phyloP scores from a whole-genome alignment of 2,329 filamentous ascomycete genomes.

The Pseudonectria buxi region DNA sequence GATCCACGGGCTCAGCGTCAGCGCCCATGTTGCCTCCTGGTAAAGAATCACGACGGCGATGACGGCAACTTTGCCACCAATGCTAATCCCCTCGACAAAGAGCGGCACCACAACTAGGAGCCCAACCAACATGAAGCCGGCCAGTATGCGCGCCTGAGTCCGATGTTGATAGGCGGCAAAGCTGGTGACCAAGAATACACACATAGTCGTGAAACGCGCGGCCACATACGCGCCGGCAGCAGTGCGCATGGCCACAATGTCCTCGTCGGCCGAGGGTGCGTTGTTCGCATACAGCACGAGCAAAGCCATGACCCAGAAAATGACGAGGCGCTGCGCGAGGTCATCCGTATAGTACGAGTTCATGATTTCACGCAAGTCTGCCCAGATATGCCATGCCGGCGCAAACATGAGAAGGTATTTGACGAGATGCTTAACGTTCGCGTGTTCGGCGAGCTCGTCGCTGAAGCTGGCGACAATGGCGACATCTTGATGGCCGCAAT shows the following conservation, averaged over 20 bases:
- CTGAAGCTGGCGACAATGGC: conserved; percentile 45
- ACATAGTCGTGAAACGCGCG: conserved; percentile 35
- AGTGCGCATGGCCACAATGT: conserved; percentile 37
- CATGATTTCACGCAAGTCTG: conserved; percentile 43
- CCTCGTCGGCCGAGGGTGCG: conserved; percentile 35
- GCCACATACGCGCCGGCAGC: conserved; percentile 40
- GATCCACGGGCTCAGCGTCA: conserved; percentile 37
- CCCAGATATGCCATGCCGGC: conserved; percentile 45
- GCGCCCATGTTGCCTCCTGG: conserved; percentile 37
- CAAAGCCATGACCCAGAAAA: conserved; percentile 45
- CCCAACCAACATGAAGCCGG: conserved; percentile 33
- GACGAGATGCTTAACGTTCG: conserved; percentile 35
- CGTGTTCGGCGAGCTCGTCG: conserved; percentile 39
- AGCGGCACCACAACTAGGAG: conserved; percentile 37
- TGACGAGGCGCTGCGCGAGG: conserved; percentile 37
- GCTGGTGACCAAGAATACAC: conserved; percentile 35
- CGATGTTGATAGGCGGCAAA: conserved; percentile 42
- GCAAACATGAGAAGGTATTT: conserved; percentile 43
- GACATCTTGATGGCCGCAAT: conserved; percentile 27
- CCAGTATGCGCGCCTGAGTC: conserved; percentile 37
- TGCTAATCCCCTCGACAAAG: conserved; percentile 34
- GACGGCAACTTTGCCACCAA: conserved; percentile 34
- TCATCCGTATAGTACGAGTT: conserved; percentile 48
- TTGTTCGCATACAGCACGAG: conserved; percentile 44
- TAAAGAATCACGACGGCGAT: conserved; percentile 35